Evolutionary conservation across 345 rosid genomes (phyloP).

Genomic region (Conringia planisiliqua): DNA sequence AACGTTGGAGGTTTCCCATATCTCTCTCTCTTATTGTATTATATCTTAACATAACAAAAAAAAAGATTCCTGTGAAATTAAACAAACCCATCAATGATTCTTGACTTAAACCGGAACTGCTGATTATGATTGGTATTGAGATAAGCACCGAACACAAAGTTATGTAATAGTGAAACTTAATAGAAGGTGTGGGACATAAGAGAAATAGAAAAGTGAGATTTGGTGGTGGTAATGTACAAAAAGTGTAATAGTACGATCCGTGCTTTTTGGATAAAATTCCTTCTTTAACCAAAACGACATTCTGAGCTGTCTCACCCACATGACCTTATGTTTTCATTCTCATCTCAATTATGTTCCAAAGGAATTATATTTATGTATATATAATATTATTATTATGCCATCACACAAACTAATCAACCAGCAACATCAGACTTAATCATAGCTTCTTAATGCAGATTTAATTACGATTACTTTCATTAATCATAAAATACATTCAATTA

Average conservation of each 20-base stretch:
- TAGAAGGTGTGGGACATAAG: conserved; percentile 12
- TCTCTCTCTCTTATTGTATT: neutral
- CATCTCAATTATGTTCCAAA: conserved; percentile 26
- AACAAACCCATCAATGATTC: too few relatives aligned
- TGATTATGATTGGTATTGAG: too few relatives aligned
- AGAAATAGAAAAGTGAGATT: conserved; percentile 16
- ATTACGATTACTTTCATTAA: conserved; percentile 30
- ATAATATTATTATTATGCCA: conserved; percentile 15
- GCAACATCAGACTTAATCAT: conserved; percentile 31
- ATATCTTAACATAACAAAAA: too few relatives aligned
- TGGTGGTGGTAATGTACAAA: conserved; percentile 16
- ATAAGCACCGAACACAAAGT: too few relatives aligned
- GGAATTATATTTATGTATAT: conserved; percentile 9
- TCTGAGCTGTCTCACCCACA: conserved; percentile 38
- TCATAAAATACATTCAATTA: conserved; percentile 6
- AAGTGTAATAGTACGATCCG: conserved; percentile 32
- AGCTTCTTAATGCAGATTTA: conserved; percentile 14
- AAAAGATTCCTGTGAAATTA: too few relatives aligned
- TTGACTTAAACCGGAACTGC: too few relatives aligned
- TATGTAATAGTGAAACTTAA: too few relatives aligned
- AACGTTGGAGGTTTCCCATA: too few relatives aligned
- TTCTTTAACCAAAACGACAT: conserved; percentile 26
- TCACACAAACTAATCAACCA: conserved; percentile 25
- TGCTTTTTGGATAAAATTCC: conserved; percentile 27
- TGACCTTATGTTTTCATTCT: conserved; percentile 25